Base-by-base conservation (phyloP, 164 flowering plant species). In the Amborella trichopoda region DNA sequence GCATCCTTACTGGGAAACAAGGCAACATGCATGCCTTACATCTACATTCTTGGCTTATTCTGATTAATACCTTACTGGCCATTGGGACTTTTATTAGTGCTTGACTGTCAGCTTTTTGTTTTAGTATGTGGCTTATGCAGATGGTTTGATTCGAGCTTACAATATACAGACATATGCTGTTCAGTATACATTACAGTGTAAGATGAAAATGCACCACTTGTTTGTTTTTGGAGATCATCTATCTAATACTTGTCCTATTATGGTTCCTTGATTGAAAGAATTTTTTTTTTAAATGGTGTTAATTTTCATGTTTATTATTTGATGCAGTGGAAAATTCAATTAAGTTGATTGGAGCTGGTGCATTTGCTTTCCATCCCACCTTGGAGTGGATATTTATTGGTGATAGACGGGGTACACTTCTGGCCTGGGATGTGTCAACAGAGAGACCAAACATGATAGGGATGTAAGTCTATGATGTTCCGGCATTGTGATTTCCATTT, bases 391-490 rank as follows among this genome's bases (percentile, higher is more conserved):
- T 88, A 45, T 88, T 84, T 82, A 80, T 93, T 69, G 99, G 95
- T 70, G 99, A 93, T 68, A 75, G 96, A 60, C 71, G 89, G 54
- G 99, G 99, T 50, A 73, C 96, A 37, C 89, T 93, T 56, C 60
- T 93, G 50, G 96, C 96, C 25, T 88, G 99, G 99, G 99, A 93
- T 72, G 99, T 88, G 23, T 93, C 99, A 49, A 77, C 87, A 13
- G 99, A 93, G 69, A 80, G 89, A 48, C 99, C 99, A 49, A 80
- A 26, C 62, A 80, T 93, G 96, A 85, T 93, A 44, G 99, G 99
- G 67, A 84, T 93, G 99, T 88, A 69, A 69, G 95, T 68, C 22
- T 45, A 8, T 30, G 40, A 37, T n/a, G n/a, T n/a, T n/a, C n/a
- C n/a, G n/a, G n/a, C 14, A 20, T 40, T 26, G 18, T 44, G 23